Percentiles rank a stretch among this genome's conserved stretches.
These are phyloP conservation scores for Thinopyrum obtusiflorum DNA, from an alignment of 202 grass and related monocot species.

Conservation along the genomic window DNA sequence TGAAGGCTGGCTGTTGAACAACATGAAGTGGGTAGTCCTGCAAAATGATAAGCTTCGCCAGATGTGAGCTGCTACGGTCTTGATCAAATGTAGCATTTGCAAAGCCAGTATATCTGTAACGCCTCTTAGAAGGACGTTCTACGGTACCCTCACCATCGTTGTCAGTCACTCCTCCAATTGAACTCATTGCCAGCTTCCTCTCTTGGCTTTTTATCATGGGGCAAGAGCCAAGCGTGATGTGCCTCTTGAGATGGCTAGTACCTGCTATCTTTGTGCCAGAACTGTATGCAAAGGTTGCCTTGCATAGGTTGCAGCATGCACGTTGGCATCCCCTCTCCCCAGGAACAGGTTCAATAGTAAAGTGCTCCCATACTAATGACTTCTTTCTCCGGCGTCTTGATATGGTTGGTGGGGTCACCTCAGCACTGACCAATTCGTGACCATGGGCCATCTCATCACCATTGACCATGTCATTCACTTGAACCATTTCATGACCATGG, in stretches of 20 bases:
- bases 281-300: constrained; percentile 95
- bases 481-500: constrained; percentile 26
- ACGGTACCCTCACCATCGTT: constrained; percentile 53
- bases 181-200: constrained; percentile 33
- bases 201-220: constrained; percentile 78
- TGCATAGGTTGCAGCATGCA: constrained; percentile 95
- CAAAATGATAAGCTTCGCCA: constrained; percentile 90
- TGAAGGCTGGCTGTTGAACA: constrained; percentile 77
- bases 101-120: constrained; percentile 71
- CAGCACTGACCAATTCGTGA: constrained; percentile 45
- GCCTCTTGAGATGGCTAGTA: constrained; percentile 95
- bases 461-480: constrained; percentile 34
- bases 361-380: constrained; percentile 89
- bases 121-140: constrained; percentile 63
- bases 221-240: constrained; percentile 85
- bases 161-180: constrained; percentile 41
- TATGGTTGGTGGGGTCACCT: constrained; percentile 36
- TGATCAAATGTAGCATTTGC: constrained; percentile 86
- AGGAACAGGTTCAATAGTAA: constrained; percentile 67
- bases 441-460: constrained; percentile 41
- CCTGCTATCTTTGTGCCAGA: constrained; percentile 92
- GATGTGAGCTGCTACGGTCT: constrained; percentile 60
- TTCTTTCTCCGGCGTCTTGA: constrained; percentile 74
- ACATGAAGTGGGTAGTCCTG: constrained; percentile 94
- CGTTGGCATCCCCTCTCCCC: constrained; percentile 50